These are phyloP conservation scores for Rhytidiadelphus loreus DNA, from an alignment of 225 moss, liverwort and hornwort species.

Conservation along the genomic window DNA sequence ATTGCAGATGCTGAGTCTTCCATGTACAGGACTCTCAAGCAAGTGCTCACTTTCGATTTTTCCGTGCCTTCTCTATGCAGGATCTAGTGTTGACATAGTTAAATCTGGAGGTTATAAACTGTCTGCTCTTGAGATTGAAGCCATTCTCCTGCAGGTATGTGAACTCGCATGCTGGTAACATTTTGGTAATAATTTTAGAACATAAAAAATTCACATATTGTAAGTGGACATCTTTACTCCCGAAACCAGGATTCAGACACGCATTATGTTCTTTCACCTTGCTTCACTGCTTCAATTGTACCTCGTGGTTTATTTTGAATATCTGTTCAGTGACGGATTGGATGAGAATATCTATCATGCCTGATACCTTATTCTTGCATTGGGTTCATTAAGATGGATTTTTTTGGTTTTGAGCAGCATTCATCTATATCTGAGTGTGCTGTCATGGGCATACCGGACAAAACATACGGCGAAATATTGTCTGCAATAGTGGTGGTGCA, in stretches of 20 bases:
- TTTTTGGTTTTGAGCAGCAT: conserved; percentile 24
- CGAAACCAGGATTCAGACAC: background rate
- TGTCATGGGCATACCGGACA: conserved; percentile 50
- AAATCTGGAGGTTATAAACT: conserved; percentile 68
- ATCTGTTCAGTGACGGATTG: background rate
- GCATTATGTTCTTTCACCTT: background rate
- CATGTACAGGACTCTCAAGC: background rate
- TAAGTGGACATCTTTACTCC: background rate
- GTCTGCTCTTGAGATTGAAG: conserved; percentile 60
- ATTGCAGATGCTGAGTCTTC: background rate
- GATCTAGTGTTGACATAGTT: conserved; percentile 58
- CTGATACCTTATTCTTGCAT: background rate
- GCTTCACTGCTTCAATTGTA: background rate
- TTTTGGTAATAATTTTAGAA: background rate
- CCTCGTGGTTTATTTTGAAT: background rate
- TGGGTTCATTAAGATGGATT: background rate
- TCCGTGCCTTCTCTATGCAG: conserved; percentile 9
- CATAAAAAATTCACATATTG: background rate
- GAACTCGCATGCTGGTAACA: background rate
- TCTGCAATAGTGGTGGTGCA: conserved; percentile 43
- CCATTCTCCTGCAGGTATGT: conserved; percentile 41
- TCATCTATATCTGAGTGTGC: conserved; percentile 57
- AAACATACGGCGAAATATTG: conserved; percentile 44
- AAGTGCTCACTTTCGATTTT: background rate
- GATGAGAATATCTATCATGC: background rate